phyloP scores from a whole-genome alignment of 1,284 basidiomycete genomes.

The Agroathelia rolfsii region DNA sequence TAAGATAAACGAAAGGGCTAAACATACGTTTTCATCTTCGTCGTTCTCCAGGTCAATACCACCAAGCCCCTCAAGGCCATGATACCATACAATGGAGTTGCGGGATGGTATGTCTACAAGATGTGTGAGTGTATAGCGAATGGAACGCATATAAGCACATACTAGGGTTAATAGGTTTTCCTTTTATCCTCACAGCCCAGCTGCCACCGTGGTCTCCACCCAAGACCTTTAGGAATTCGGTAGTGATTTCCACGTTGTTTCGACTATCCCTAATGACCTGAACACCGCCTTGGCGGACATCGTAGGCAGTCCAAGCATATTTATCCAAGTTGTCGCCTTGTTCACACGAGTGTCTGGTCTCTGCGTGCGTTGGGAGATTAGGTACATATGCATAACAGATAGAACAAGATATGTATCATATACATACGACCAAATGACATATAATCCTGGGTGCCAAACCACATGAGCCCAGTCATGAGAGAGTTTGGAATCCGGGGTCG shows the following conservation, averaged over 20 bases:
- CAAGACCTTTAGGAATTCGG: constrained; percentile 76
- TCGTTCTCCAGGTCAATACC: constrained; percentile 70
- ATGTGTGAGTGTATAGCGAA: constrained; percentile 5
- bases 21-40: constrained; percentile 58
- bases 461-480: constrained; percentile 84
- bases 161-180: constrained; percentile 68
- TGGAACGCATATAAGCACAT: constrained; percentile 14
- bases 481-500: constrained; percentile 78
- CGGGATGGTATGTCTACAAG: constrained; percentile 41
- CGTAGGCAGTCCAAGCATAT: constrained; percentile 86
- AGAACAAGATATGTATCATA: constrained; percentile 3
- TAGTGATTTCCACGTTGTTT: constrained; percentile 82
- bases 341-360: constrained; percentile 81
- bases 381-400: constrained; percentile 2
- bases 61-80: constrained; percentile 82
- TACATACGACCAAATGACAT: constrained; percentile 55
- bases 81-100: constrained; percentile 75
- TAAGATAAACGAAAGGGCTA: constrained; percentile 1
- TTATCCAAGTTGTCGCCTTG: constrained; percentile 73
- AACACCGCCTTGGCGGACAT: constrained; percentile 75
- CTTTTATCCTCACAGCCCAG: constrained; percentile 85
- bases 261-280: constrained; percentile 74
- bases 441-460: constrained; percentile 82
- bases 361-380: constrained; percentile 27
- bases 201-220: constrained; percentile 75